Base-by-base conservation (phyloP, 2,329 filamentous ascomycete genomes). In the Calonectria henricotiae region DNA sequence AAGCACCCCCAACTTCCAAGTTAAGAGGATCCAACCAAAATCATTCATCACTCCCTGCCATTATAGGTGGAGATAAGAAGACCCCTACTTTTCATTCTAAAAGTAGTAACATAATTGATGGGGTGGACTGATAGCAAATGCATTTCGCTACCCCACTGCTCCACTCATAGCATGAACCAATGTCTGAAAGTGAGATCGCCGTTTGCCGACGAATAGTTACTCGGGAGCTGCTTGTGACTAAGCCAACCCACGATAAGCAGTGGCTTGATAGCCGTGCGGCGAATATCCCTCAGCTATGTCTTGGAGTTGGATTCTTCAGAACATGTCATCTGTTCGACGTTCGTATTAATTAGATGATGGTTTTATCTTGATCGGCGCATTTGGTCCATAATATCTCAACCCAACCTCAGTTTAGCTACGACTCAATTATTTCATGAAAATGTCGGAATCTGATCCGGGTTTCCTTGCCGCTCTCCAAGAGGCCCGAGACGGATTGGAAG, bases 381-480 rank as follows among this genome's bases (percentile, higher is more conserved):
- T 25, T 20, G 7, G 6, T n/a, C 25, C 51, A 17, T 15, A 23
- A 27, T 8, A 11, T 15, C n/a, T 37, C 9, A 37, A 37, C 11
- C 35, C 8, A 37, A 37, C 35, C 12, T 37, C 11, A 37, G 12
- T 32, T 12, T 5, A 51, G 17, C 3, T 13, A 12, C 23, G 12
- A 5, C 5, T 13, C 8, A 2, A 49, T 39, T n/a, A 8, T 5
- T 39, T 12, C 1, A 20, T 39, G 2, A 51, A 6, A 39, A 70
- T 70, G 68, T 63, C 68, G 13, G 58, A 32, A 35, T 39, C 17
- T 3, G 68, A 70, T 15, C 30, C 39, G 17, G 68, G 68, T 13
- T 70, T 70, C 9, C 13, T 63, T 30, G 60, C 47, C 30, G 68
- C 68, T 12, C 30, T 66, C 7, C 32, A 70, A n/a, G 63, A 70